Conservation (phyloP, 805 yeast genomes). For the Tetrapisispora phaffii region DNA sequence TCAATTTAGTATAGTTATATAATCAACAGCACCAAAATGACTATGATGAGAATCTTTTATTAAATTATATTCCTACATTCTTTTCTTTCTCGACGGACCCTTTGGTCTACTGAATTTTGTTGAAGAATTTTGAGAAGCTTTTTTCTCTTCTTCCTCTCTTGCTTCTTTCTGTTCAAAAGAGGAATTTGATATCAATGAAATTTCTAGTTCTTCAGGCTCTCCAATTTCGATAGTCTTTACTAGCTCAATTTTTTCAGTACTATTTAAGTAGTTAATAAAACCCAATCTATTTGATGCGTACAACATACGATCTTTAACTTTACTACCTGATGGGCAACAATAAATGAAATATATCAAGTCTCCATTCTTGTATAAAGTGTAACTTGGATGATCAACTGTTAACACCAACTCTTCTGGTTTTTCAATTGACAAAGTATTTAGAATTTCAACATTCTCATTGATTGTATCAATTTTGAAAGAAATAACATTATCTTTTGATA, state of each 20-base stretch:
- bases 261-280: constrained; percentile 41
- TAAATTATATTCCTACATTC: background rate
- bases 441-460: constrained; percentile 40
- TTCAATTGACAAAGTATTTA: constrained; percentile 17
- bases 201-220: constrained; percentile 58
- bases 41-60: background rate
- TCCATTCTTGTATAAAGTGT: constrained; percentile 41
- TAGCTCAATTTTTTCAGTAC: constrained; percentile 30
- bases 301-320: constrained; percentile 83
- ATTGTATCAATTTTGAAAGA: constrained; percentile 42
- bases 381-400: constrained; percentile 42
- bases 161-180: constrained; percentile 30
- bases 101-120: constrained; percentile 48
- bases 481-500: constrained; percentile 36
- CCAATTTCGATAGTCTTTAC: constrained; percentile 57
- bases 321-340: constrained; percentile 83
- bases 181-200: constrained; percentile 26
- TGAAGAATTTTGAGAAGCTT: constrained; percentile 8
- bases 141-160: constrained; percentile 8
- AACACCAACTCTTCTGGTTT: constrained; percentile 30
- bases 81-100: constrained; percentile 50
- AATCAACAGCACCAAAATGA: background rate
- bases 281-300: constrained; percentile 76
- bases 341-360: constrained; percentile 52
- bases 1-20: background rate